A percentile compares a stretch with the other conserved stretches of the same genome.
phyloP scores from a whole-genome alignment of 148 eudicot genomes.

The Nyssa sinensis region DNA sequence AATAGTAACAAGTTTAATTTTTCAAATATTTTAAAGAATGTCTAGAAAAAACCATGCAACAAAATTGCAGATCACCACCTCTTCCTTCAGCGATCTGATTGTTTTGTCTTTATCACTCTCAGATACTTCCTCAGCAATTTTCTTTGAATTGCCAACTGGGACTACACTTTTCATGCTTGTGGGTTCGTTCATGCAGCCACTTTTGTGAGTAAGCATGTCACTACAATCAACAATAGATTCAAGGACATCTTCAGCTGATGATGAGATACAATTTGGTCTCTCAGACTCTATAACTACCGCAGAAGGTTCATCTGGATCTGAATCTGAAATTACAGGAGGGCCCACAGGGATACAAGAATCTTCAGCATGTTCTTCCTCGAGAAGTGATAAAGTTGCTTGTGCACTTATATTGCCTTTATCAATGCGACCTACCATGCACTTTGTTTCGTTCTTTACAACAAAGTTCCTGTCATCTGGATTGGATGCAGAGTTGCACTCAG shows the following conservation, averaged over 20 bases:
- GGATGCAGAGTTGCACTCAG: constrained; percentile 17
- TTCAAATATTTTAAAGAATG: constrained; percentile 11
- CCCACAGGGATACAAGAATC: constrained; percentile 24
- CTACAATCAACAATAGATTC: constrained; percentile 28
- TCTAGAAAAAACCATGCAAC: constrained; percentile 5
- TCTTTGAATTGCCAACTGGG: constrained; percentile 19
- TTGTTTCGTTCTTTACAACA: constrained; percentile 25
- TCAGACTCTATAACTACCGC: constrained; percentile 21
- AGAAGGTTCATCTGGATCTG: constrained; percentile 29
- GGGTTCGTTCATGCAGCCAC: constrained; percentile 24
- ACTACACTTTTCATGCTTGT: constrained; percentile 24
- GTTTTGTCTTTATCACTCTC: constrained; percentile 38
- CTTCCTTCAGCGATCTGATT: constrained; percentile 45
- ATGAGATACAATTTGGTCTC: constrained; percentile 23
- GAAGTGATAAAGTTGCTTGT: constrained; percentile 21
- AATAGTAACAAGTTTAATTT: constrained; percentile 10
- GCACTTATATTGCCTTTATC: constrained; percentile 27
- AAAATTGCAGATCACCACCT: constrained; percentile 43
- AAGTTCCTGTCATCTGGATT: constrained; percentile 15
- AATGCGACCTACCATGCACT: constrained; percentile 19
- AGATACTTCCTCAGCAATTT: constrained; percentile 25
- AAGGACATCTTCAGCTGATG: constrained; percentile 25
- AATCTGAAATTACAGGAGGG: constrained; percentile 29
- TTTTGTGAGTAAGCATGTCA: constrained; percentile 20
- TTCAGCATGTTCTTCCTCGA: constrained; percentile 28